Evolutionary conservation across 192 early-diverging fungal species (phyloP), one percentile per base, ranked within the genome.

Genomic region (Podila minutissima): DNA sequence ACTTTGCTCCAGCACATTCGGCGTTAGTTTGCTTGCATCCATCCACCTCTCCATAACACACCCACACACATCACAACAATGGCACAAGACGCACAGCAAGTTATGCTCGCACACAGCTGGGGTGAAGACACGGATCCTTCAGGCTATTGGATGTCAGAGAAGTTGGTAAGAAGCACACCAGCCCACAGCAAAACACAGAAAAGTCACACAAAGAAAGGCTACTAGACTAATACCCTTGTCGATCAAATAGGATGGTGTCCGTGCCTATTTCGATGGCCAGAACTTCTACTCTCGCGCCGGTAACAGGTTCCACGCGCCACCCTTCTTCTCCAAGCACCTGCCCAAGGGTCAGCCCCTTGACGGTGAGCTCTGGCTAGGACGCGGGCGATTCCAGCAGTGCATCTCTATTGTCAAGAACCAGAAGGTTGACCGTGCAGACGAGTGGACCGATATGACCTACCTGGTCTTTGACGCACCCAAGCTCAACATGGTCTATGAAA

Each of bases 61-160:
- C 46, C 15, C 60, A 31, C 51, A 46, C 29, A 46, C 72, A 41
- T 48, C 6, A 32, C 50, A 10, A 33, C 59, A 58, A 78, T 84
- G 75, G 68, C 75, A 9, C 41, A 49, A 9, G 72, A 67, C 48
- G 69, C 67, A 24, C 82, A 76, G 57, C 70, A 77, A 6, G 71
- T 86, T 10, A 74, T 86, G 55, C 72, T 86, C 26, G 85, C 85
- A 9, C 69, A 83, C 61, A 64, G 70, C 63, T 83, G 83, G 85
- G 72, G 72, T 31, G 64, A 74, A 1, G 79, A 86, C 61, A 63
- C 68, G 15, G 90, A 94, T 64, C 91, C 91, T 17, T 86, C 88
- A 15, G 92, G 92, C 17, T 94, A 89, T 84, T 93, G 90, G 90
- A 86, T 93, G 50, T 83, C 85, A 10, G 93, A 94, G 75, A 94